These are phyloP conservation scores for Neurospora sp. DNA, from an alignment of 495 filamentous ascomycete genomes.

Conservation along the genomic window DNA sequence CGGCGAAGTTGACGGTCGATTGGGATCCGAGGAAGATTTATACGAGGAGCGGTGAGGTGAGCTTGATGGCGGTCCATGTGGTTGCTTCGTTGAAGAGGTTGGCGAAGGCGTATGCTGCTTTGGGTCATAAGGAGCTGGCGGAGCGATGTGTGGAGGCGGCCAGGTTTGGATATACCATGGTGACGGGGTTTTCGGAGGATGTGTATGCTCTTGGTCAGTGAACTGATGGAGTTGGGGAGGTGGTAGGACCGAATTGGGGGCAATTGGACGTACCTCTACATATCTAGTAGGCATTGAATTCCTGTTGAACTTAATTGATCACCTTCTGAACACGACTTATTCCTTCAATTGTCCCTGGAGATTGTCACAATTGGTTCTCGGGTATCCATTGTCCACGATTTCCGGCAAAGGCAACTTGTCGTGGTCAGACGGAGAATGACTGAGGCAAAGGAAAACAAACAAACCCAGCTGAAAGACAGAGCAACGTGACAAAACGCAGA, in stretches of 20 bases:
- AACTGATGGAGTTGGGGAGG: not conserved
- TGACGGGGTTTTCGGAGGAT: slow-evolving; percentile 22
- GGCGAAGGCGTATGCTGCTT: slow-evolving; percentile 21
- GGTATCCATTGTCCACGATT: not conserved
- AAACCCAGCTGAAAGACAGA: not conserved
- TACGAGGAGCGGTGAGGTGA: slow-evolving; percentile 6
- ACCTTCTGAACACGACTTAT: too few relatives aligned
- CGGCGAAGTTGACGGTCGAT: not conserved
- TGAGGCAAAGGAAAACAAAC: not conserved
- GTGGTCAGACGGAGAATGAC: not conserved
- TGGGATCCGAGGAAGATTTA: slow-evolving; percentile 23
- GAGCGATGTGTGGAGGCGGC: slow-evolving; percentile 21
- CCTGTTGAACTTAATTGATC: not conserved
- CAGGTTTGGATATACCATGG: slow-evolving; percentile 25
- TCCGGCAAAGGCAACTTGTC: not conserved
- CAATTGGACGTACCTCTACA: not conserved
- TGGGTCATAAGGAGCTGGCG: slow-evolving; percentile 21
- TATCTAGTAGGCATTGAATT: not conserved
- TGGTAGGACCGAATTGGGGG: not conserved
- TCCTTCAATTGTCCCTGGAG: not conserved
- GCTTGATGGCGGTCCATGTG: slow-evolving; percentile 30
- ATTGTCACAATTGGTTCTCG: not conserved
- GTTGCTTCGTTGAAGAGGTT: slow-evolving; percentile 28
- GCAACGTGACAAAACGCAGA: not conserved
- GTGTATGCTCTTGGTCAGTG: not conserved